These are phyloP conservation scores for Raddia guianensis DNA, from an alignment of 176 grass and related monocot species.

Conservation along the genomic window DNA sequence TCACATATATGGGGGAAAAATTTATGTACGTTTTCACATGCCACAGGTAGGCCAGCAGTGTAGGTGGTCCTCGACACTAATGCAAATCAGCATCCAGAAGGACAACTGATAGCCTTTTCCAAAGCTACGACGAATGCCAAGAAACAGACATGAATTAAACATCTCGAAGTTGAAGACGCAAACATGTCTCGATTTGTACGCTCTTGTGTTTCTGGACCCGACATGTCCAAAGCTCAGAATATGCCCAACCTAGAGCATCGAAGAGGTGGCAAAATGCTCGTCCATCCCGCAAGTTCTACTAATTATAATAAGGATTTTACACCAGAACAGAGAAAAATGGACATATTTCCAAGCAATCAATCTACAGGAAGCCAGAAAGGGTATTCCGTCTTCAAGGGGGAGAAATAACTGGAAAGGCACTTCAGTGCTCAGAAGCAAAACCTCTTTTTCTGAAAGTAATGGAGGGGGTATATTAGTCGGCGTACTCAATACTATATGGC, in stretches of 20 bases:
- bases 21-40: not conserved
- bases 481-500: not conserved
- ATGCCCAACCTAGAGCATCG: not conserved
- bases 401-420: not conserved
- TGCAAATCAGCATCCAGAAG: not conserved
- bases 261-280: not conserved
- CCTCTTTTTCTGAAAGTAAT: conserved; percentile 54
- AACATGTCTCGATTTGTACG: conserved; percentile 6
- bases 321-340: conserved; percentile 8
- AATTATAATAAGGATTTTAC: conserved; percentile 33
- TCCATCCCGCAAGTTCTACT: not conserved
- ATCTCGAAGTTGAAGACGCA: not conserved
- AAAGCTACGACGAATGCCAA: not conserved
- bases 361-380: not conserved
- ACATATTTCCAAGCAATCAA: not conserved
- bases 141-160: not conserved
- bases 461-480: not conserved
- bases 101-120: not conserved
- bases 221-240: not conserved
- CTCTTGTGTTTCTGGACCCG: conserved; percentile 7
- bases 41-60: not conserved
- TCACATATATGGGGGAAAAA: too few relatives aligned
- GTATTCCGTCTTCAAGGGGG: not conserved
- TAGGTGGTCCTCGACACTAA: not conserved
- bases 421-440: conserved; percentile 49